Percentiles rank a stretch among this genome's conserved stretches.
Evolutionary conservation across 139 green algal genomes (phyloP).

Genomic region (Chlorella sp.): DNA sequence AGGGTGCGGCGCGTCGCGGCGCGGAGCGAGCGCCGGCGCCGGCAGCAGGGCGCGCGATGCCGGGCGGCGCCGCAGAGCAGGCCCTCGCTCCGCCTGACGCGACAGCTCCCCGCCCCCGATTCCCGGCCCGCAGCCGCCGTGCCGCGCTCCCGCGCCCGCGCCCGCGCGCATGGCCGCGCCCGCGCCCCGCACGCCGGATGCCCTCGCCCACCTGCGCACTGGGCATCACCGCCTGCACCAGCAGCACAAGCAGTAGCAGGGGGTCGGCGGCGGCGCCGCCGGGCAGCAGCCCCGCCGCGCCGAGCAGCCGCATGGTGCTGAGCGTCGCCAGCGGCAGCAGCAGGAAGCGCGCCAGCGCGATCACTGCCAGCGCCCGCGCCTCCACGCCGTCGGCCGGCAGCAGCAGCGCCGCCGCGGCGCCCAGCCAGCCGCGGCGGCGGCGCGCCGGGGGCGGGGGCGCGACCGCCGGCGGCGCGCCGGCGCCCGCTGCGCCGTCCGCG

Average conservation of each 20-base stretch:
- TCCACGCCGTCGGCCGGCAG: slow-evolving; percentile 35
- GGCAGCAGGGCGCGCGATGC: too few species aligned
- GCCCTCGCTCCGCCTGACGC: too few species aligned
- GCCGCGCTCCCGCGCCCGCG: too few species aligned
- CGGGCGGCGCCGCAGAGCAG: too few species aligned
- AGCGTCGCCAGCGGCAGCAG: slow-evolving; percentile 47
- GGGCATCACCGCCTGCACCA: slow-evolving; percentile 59
- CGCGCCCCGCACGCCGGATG: too few species aligned
- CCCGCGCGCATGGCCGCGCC: too few species aligned
- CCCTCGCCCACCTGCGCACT: slow-evolving; percentile 42
- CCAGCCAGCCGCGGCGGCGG: slow-evolving; percentile 13
- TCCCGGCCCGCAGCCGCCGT: too few species aligned
- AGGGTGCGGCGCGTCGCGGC: too few species aligned
- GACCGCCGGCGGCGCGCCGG: background rate
- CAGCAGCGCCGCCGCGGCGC: slow-evolving; percentile 1
- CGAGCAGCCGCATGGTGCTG: slow-evolving; percentile 26
- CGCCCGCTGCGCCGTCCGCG: background rate
- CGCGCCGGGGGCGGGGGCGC: background rate
- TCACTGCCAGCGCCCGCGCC: slow-evolving; percentile 37
- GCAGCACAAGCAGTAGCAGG: slow-evolving; percentile 51
- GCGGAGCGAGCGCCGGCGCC: too few species aligned
- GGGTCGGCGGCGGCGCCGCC: slow-evolving; percentile 34
- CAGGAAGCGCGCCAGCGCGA: slow-evolving; percentile 47
- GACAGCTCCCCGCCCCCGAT: too few species aligned
- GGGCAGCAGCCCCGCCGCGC: slow-evolving; percentile 18